Evolutionary conservation across 352 stramenopile species (phyloP), one percentile per base, ranked within the genome.

Genomic region (Plasmopara muralis): DNA sequence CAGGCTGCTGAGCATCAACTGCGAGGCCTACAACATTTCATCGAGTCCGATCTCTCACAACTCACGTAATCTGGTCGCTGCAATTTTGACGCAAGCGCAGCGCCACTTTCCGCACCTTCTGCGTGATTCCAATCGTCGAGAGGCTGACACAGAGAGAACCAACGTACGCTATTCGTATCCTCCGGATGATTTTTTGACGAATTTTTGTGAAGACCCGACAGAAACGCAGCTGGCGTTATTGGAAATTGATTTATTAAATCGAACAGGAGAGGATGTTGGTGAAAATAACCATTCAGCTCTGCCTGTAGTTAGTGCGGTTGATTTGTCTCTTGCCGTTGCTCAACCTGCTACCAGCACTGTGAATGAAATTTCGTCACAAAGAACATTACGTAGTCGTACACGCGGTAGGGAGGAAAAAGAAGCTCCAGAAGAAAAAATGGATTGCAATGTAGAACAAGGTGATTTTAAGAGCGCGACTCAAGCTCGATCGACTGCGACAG

Each of bases 1-100:
- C 1, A 73, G 86, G 45, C 55, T 94, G 16, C 55, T 95, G 37
- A 73, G 64, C 13, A 43, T 66, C 9, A 93, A 95, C 50, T 95
- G 85, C 43, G 76, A 93, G 54, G 83, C 70, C 18, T 95, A 92
- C 64, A 95, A 95, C 37, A 77, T 94, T 45, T 55, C 70, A 15
- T 82, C 77, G 12, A 92, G 83, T 39, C 53, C 65, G 5, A 95
- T 95, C 48, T 77, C 82, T 5, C 81, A 93, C 35, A 93, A 91
- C 58, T 76, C 79, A 13, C 51, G 82, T n/a, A 90, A 67, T 30
- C 57, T 94, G n/a, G 74, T 69, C 30, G 65, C 58, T 5, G 73
- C 82, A 9, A 49, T 91, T 9, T 47, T 85, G 14, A 83, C 79
- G 2, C 66, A 78, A 14, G 56, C 83, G 4, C 74, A 89, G 31